phyloP scores from a whole-genome alignment of 164 flowering plant species.

The Cinnamomum micranthum region DNA sequence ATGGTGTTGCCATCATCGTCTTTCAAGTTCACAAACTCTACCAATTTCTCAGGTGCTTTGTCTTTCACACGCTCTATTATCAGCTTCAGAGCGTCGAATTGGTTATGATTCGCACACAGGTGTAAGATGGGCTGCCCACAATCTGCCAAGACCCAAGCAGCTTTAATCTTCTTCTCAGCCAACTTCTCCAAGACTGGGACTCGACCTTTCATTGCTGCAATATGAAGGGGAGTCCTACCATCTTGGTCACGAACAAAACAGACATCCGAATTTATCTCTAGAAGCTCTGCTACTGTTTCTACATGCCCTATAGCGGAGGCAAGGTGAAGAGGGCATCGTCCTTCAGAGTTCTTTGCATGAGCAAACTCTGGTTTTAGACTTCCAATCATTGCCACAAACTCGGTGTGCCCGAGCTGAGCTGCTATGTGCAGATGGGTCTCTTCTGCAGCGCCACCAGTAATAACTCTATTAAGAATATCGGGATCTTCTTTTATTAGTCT shows the following conservation, averaged over 20 bases:
- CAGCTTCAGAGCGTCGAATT: neutral
- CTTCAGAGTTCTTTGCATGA: neutral
- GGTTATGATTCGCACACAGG: neutral
- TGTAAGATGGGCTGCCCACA: neutral
- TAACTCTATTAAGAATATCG: neutral
- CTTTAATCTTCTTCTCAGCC: too few species aligned
- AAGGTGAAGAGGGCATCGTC: neutral
- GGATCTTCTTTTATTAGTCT: neutral
- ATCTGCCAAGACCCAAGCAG: neutral
- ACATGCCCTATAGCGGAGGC: neutral
- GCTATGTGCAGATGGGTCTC: neutral
- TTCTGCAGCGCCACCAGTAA: neutral
- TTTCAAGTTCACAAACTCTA: neutral
- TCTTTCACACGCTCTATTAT: neutral
- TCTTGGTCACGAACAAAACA: neutral
- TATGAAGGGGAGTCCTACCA: constrained; percentile 1
- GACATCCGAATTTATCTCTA: neutral
- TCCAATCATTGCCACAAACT: neutral
- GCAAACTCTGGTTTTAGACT: neutral
- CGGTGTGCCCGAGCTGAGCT: neutral
- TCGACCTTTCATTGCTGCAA: constrained; percentile 1
- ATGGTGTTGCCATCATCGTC: constrained; percentile 4
- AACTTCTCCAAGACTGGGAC: neutral
- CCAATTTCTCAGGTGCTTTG: neutral
- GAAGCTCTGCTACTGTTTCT: neutral